phyloP scores from a whole-genome alignment of 305 asterid genomes.

The Withania somnifera region DNA sequence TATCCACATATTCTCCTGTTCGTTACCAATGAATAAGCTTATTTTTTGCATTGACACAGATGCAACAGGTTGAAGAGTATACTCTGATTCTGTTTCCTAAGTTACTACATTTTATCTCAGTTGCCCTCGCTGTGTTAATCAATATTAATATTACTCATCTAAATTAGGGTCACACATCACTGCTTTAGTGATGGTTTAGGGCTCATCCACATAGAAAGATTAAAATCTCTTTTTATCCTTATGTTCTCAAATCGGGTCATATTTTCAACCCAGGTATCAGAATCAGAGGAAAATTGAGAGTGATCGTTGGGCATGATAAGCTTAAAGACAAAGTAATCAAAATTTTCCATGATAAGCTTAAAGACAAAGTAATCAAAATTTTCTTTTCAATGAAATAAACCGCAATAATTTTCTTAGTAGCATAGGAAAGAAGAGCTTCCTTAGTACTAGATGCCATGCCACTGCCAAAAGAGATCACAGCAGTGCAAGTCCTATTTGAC shows the following conservation, averaged over 20 bases:
- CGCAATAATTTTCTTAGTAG: background rate
- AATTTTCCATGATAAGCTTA: background rate
- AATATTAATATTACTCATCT: background rate
- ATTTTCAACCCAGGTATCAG: background rate
- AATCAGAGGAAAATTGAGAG: background rate
- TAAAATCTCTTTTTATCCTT: background rate
- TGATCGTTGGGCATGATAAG: background rate
- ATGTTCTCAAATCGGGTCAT: background rate
- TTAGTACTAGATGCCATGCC: background rate
- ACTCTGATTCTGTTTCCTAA: background rate
- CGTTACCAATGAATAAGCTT: background rate
- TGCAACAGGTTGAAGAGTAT: background rate
- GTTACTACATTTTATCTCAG: background rate
- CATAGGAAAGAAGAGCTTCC: background rate
- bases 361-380: background rate
- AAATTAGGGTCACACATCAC: background rate
- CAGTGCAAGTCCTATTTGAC: background rate
- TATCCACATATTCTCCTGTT: background rate
- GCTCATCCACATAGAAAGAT: background rate
- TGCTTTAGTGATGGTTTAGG: background rate
- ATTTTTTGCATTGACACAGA: background rate
- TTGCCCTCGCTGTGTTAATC: background rate
- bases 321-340: background rate
- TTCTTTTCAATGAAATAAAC: background rate
- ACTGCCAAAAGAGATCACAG: background rate